phyloP scores from a whole-genome alignment of 306 rosid genomes.

The Prunus mume region DNA sequence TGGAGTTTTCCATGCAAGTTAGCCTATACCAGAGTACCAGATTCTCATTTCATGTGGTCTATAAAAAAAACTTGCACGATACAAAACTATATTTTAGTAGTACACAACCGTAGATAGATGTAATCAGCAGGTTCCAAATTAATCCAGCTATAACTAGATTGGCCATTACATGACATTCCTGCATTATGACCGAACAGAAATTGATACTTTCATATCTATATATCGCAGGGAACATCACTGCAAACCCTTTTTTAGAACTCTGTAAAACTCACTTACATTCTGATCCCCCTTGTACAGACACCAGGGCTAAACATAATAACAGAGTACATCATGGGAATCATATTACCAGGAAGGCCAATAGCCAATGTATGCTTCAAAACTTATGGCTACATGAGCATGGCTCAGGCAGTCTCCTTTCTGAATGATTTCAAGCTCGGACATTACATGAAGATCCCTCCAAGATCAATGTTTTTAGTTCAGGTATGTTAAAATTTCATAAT shows the following conservation, averaged over 20 bases:
- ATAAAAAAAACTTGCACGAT: neutral
- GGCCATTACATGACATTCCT: neutral
- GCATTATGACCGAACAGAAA: neutral
- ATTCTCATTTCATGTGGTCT: neutral
- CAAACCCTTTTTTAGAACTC: neutral
- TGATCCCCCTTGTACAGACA: slow-evolving; percentile 36
- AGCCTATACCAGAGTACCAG: neutral
- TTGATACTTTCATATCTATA: neutral
- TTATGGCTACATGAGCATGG: slow-evolving; percentile 72
- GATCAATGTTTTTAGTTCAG: slow-evolving; percentile 87
- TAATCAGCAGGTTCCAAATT: neutral
- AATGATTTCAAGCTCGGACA: slow-evolving; percentile 87
- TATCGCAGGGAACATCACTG: neutral
- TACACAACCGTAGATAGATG: neutral
- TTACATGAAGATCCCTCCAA: slow-evolving; percentile 90
- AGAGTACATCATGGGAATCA: slow-evolving; percentile 74
- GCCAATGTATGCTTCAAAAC: slow-evolving; percentile 93
- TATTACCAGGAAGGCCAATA: slow-evolving; percentile 74
- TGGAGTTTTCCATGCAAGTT: neutral
- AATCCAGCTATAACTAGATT: neutral
- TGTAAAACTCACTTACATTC: slow-evolving; percentile 1
- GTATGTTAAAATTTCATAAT: slow-evolving; percentile 23
- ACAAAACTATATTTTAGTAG: neutral
- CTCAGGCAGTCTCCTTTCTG: slow-evolving; percentile 86
- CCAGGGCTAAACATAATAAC: slow-evolving; percentile 81